phyloP scores from a whole-genome alignment of 2,329 filamentous ascomycete species.

The Trichoderma breve region DNA sequence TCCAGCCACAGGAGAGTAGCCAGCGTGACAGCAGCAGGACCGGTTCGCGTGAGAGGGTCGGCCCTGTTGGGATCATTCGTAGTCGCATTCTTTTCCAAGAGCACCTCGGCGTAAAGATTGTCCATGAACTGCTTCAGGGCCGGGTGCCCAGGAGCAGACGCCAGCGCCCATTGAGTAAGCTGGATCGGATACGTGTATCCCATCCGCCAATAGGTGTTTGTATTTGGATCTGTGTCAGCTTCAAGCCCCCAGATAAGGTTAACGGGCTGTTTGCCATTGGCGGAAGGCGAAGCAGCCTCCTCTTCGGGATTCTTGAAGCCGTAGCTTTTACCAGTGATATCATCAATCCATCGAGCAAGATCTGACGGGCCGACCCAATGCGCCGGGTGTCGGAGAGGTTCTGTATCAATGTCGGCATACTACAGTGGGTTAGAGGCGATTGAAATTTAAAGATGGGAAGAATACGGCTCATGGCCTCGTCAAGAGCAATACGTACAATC shows the following conservation, averaged over 20 bases:
- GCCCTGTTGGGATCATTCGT: constrained; percentile 8
- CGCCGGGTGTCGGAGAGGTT: constrained; percentile 26
- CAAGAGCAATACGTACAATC: constrained; percentile 24
- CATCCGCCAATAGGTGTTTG: constrained; percentile 28
- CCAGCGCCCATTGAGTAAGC: constrained; percentile 29
- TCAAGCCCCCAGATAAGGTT: constrained; percentile 28
- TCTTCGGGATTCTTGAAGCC: constrained; percentile 3
- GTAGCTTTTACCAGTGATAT: constrained; percentile 22
- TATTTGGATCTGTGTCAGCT: constrained; percentile 26
- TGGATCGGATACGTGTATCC: constrained; percentile 29
- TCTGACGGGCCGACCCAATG: constrained; percentile 26
- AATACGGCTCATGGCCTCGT: background rate
- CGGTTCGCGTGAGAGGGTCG: constrained; percentile 27
- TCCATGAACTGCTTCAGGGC: constrained; percentile 25
- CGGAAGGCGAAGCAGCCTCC: background rate
- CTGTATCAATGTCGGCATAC: constrained; percentile 30
- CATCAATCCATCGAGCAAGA: constrained; percentile 25
- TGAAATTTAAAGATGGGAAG: background rate
- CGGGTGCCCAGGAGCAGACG: constrained; percentile 26
- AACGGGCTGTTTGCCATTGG: constrained; percentile 21
- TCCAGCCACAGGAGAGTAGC: constrained; percentile 26
- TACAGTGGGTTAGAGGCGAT: background rate
- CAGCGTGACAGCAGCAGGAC: constrained; percentile 28
- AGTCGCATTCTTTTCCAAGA: background rate
- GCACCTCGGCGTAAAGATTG: constrained; percentile 16